These are phyloP conservation scores for Tolypocladium sp. DNA, from an alignment of 2,329 filamentous ascomycete genomes.

Conservation along the genomic window DNA sequence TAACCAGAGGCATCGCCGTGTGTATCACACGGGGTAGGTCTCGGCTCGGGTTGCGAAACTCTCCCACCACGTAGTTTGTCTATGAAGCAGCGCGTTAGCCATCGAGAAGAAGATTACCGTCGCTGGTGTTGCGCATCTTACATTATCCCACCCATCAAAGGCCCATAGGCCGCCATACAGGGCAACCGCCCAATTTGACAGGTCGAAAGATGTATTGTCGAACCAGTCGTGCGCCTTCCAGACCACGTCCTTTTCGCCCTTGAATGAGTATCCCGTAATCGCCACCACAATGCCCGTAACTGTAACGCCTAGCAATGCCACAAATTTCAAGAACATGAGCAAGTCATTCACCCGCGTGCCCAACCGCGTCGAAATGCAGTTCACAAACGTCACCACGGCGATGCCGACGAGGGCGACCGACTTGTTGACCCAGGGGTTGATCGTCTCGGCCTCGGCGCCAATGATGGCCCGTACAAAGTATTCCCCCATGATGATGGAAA, in stretches of 20 bases:
- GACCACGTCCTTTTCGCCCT: slow-evolving; percentile 65
- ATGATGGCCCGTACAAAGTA: slow-evolving; percentile 85
- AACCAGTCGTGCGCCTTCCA: slow-evolving; percentile 92
- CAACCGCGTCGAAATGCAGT: slow-evolving; percentile 83
- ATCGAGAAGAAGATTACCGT: neutral
- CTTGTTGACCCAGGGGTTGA: slow-evolving; percentile 87
- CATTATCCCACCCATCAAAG: slow-evolving; percentile 98
- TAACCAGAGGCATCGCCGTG: slow-evolving; percentile 91
- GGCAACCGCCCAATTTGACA: slow-evolving; percentile 85
- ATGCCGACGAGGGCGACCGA: slow-evolving; percentile 71
- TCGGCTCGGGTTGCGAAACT: slow-evolving; percentile 84
- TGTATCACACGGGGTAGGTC: slow-evolving; percentile 94
- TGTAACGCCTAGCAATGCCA: slow-evolving; percentile 79
- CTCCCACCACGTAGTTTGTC: slow-evolving; percentile 96
- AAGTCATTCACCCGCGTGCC: slow-evolving; percentile 81
- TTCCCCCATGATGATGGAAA: slow-evolving; percentile 96
- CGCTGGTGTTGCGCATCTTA: slow-evolving; percentile 36
- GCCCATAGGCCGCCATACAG: slow-evolving; percentile 95
- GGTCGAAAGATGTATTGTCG: slow-evolving; percentile 68
- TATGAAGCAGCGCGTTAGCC: slow-evolving; percentile 23
- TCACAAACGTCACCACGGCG: slow-evolving; percentile 69
- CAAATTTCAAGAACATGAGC: slow-evolving; percentile 96
- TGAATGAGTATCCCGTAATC: slow-evolving; percentile 69
- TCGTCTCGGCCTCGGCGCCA: slow-evolving; percentile 72
- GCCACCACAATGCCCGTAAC: slow-evolving; percentile 86